These are phyloP conservation scores for Boletus coccyginus DNA, from an alignment of 768 basidiomycete genomes.

Conservation along the genomic window DNA sequence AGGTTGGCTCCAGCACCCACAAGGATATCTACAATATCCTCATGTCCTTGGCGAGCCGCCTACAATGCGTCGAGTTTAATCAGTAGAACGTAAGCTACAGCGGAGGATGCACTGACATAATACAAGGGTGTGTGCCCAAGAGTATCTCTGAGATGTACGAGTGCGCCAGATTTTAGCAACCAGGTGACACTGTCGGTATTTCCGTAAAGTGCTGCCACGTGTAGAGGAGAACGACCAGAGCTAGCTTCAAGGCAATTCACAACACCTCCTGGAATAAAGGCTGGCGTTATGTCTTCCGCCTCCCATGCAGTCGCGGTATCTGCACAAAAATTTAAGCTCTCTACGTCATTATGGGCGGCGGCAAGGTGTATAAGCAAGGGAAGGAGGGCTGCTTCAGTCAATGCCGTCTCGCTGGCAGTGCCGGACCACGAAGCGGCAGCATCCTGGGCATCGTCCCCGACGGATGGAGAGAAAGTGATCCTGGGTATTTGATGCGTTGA, in stretches of 20 bases:
- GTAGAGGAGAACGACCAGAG: constrained; percentile 73
- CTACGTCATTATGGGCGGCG: constrained; percentile 65
- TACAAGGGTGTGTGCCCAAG: constrained; percentile 85
- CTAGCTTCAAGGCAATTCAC: constrained; percentile 71
- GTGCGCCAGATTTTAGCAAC: constrained; percentile 69
- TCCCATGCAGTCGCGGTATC: constrained; percentile 24
- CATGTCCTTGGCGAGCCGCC: constrained; percentile 75
- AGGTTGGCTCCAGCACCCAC: constrained; percentile 74
- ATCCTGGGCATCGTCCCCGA: constrained; percentile 40
- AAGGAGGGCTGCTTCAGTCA: constrained; percentile 66
- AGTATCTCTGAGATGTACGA: constrained; percentile 77
- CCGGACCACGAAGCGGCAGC: constrained; percentile 68
- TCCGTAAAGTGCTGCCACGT: constrained; percentile 75
- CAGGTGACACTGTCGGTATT: constrained; percentile 39
- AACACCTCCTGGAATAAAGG: constrained; percentile 57
- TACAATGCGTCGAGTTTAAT: constrained; percentile 25
- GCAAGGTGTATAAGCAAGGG: constrained; percentile 81
- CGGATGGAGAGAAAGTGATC: constrained; percentile 32
- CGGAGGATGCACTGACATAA: constrained; percentile 49
- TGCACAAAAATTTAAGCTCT: constrained; percentile 61
- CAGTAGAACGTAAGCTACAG: neutral
- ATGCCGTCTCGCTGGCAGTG: constrained; percentile 73
- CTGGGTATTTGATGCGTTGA: constrained; percentile 36
- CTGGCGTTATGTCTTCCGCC: constrained; percentile 16
- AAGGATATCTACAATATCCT: constrained; percentile 57